Base-by-base conservation (phyloP, 2,329 filamentous ascomycete species). In the Nigrograna mackinnonii region DNA sequence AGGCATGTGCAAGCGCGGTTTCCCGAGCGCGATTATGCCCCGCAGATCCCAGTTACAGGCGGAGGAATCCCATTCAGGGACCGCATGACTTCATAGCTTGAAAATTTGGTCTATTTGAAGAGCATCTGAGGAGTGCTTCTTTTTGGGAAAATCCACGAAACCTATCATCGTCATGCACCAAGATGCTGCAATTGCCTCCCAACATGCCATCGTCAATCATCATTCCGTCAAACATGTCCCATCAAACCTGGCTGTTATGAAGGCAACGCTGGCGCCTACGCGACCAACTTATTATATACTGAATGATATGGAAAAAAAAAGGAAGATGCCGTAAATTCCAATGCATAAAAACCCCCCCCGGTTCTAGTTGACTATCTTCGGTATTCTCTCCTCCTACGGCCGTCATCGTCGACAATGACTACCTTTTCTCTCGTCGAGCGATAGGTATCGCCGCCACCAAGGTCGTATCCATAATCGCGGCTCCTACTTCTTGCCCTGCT, bases 341-440 rank as follows among this genome's bases (percentile, higher is more conserved):
- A n/a, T n/a, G n/a, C n/a, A n/a, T n/a, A n/a, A n/a, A n/a, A n/a
- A n/a, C n/a, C n/a, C n/a, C n/a, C n/a, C n/a, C n/a, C n/a, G n/a
- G n/a, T n/a, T n/a, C 24, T 14, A 14, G 11, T 17, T 18, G 17
- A 18, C 44, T 54, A 60, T 30, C 47, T 20, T 38, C 54, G 45
- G 40, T 63, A 66, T 19, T 57, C 55, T 37, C 53, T 46, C 44
- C 54, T 49, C 47, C 56, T 48, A 21, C 47, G 32, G 4, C 56
- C 49, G 35, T 57, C 55, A 40, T 51, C 46, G 20, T 57, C 52
- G n/a, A 51, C 51, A 44, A 65, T 55, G 18, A 49, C 52, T 17
- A 67, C 52, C 50, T 64, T 58, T 38, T 62, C 59, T 44, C 58
- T 54, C 39, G 66, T 67, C 39, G 62, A 58, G 35, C 54, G 41